Evolutionary conservation across 805 yeast species (phyloP), one percentile per base, ranked within the genome.

Genomic region (Starmera dryadoides): DNA sequence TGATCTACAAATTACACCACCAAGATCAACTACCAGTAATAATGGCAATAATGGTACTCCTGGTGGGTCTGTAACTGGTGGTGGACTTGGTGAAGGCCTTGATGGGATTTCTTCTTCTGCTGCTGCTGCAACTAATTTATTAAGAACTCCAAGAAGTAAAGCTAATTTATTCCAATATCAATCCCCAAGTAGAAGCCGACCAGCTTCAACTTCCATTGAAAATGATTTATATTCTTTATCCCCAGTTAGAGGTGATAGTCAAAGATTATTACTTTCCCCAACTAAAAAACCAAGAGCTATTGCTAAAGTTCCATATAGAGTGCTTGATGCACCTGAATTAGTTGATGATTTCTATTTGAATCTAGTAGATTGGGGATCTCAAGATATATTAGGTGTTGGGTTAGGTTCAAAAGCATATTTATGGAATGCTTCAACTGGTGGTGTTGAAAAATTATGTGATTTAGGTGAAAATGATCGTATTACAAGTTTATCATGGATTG

Each of bases 271-370:
- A 33, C 62, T 89, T 37, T 81, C 91, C 2, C 97, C 97, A 0
- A 81, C 83, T 41, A 86, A 81, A 60, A 82, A 78, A 52, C 77
- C 83, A 2, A 65, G 98, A 34, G 73, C 75, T 23, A 85, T 93
- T 17, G 71, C 93, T 4, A 86, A 84, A 53, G 86, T 88, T 1
- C 98, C 98, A 0, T 88, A 83, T 54, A 71, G 96, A 40, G 97
- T 91, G 5, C 71, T 91, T 33, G 98, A 91, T 63, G 98, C 98
- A 0, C 98, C 98, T 0, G 95, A 87, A 35, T 66, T 93, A 18
- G 87, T 87, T 6, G 98, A 93, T 58, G 98, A 91, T 57, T 91
- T 89, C 55, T 91, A 91, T 57, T 70, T 88, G 37, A 93, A 93
- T 52, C 68, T 93, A 41, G 84, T 93, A 1, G 98, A 93, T 57